These are phyloP conservation scores for Boletus austroedulis DNA, from an alignment of 1,284 basidiomycete genomes.

Conservation along the genomic window DNA sequence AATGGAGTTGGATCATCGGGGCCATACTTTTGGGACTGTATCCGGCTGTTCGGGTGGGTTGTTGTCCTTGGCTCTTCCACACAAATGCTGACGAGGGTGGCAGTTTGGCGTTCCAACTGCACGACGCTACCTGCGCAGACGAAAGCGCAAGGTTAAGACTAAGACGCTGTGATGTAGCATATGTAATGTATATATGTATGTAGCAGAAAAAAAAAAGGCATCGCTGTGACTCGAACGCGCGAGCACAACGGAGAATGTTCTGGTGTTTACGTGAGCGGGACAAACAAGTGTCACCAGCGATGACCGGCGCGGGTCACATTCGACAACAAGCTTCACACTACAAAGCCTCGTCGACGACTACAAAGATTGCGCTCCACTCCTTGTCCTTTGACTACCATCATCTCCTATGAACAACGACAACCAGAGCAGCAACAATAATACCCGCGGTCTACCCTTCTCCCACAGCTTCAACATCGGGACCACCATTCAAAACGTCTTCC, in stretches of 20 bases:
- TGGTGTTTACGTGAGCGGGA: slow-evolving; percentile 27
- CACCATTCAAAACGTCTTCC: slow-evolving; percentile 31
- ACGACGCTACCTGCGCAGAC: slow-evolving; percentile 47
- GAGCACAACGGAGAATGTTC: slow-evolving; percentile 27
- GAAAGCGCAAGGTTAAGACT: slow-evolving; percentile 35
- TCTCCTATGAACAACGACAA: slow-evolving; percentile 27
- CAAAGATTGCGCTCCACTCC: slow-evolving; percentile 9
- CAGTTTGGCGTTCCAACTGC: slow-evolving; percentile 54
- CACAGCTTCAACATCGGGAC: slow-evolving; percentile 28
- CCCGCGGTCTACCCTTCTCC: slow-evolving; percentile 16
- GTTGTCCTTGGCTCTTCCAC: background rate
- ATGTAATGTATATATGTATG: background rate
- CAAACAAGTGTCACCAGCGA: slow-evolving; percentile 23
- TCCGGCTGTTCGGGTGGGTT: slow-evolving; percentile 59
- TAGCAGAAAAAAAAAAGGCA: background rate
- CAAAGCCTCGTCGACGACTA: slow-evolving; percentile 7
- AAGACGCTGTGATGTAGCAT: slow-evolving; percentile 31
- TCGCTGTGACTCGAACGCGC: slow-evolving; percentile 15
- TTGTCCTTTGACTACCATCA: slow-evolving; percentile 24
- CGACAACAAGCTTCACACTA: background rate
- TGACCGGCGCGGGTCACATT: background rate
- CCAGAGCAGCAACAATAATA: slow-evolving; percentile 6
- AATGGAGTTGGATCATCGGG: slow-evolving; percentile 62
- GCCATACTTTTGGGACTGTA: slow-evolving; percentile 60
- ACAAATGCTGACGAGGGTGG: slow-evolving; percentile 5